A percentile compares a stretch with the other conserved stretches of the same genome.
Evolutionary conservation across 1,284 basidiomycete genomes (phyloP).

Genomic region (Cryptococcus sp.): DNA sequence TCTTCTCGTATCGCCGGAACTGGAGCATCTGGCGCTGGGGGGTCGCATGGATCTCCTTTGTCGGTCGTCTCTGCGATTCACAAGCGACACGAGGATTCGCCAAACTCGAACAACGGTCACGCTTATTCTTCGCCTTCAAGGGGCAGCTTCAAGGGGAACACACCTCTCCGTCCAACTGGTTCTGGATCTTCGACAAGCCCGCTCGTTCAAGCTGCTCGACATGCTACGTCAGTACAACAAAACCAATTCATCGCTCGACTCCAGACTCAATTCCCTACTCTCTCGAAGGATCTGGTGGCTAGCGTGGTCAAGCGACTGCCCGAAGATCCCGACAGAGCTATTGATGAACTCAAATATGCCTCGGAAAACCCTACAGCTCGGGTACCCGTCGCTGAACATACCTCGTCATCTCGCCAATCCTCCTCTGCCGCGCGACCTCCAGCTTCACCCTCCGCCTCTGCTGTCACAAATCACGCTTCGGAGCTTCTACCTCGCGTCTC

Average conservation of each 20-base stretch:
- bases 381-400: no score
- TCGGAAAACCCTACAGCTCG: not conserved
- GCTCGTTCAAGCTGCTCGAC: conserved; percentile 10
- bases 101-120: not conserved
- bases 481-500: not conserved
- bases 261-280: conserved; percentile 18
- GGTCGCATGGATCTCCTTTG: conserved; percentile 16
- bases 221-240: conserved; percentile 13
- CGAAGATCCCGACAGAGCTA: conserved; percentile 12
- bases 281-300: conserved; percentile 11
- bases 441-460: no score
- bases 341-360: conserved; percentile 16
- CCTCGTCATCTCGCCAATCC: no score
- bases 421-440: not conserved
- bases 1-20: conserved; percentile 10
- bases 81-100: not conserved
- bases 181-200: not conserved
- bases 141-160: conserved; percentile 1
- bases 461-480: no score
- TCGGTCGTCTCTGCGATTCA: not conserved
- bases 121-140: conserved; percentile 1
- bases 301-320: conserved; percentile 11
- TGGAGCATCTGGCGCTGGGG: conserved; percentile 17
- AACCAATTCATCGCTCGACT: conserved; percentile 9
- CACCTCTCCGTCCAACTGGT: not conserved